Evolutionary conservation across 169 alveolate species (phyloP).

Genomic region (Fabrea salina): DNA sequence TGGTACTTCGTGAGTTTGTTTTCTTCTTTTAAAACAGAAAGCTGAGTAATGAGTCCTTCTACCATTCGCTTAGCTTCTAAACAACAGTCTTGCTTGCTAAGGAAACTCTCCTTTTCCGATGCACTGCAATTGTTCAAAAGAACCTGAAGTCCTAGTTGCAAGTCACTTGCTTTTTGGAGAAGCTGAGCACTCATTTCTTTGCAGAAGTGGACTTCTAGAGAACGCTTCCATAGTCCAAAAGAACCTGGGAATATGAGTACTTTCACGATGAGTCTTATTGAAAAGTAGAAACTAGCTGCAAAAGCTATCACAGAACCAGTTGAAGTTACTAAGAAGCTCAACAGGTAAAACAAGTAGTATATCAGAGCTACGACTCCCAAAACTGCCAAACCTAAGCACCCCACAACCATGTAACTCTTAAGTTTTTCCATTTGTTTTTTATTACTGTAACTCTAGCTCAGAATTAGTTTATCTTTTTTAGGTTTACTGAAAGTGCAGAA

Average conservation of each 20-base stretch:
- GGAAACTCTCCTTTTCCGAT: neutral
- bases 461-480: too few species aligned
- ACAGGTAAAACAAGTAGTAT: slow-evolving; percentile 2
- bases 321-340: neutral
- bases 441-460: too few species aligned
- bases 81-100: too few species aligned
- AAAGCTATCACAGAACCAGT: neutral
- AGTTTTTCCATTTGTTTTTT: too few species aligned
- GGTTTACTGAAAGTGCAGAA: too few species aligned
- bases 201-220: slow-evolving; percentile 9
- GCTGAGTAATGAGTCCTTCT: too few species aligned
- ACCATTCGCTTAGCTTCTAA: too few species aligned
- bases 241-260: slow-evolving; percentile 30
- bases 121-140: neutral
- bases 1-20: neutral
- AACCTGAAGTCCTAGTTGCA: neutral
- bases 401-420: too few species aligned
- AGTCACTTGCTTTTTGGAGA: neutral
- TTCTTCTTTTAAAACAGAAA: neutral
- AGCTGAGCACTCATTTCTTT: slow-evolving; percentile 1
- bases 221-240: slow-evolving; percentile 10
- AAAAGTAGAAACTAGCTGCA: neutral
- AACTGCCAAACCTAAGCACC: too few species aligned
- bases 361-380: too few species aligned
- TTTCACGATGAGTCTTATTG: neutral